These are phyloP conservation scores for Botrytis tulipae DNA, from an alignment of 2,329 filamentous ascomycete species.

Conservation along the genomic window DNA sequence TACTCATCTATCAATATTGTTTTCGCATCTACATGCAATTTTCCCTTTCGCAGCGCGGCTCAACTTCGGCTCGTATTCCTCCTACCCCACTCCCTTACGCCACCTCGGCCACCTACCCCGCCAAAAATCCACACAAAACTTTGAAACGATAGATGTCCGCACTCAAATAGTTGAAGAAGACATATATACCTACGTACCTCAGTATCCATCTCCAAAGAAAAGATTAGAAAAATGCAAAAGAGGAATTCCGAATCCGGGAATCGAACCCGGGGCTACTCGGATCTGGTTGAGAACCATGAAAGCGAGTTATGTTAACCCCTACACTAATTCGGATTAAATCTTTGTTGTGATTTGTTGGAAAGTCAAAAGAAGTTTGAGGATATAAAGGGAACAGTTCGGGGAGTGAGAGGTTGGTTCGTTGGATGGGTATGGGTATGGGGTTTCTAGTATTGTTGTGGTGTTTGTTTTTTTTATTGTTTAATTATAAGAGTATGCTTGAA, in stretches of 20 bases:
- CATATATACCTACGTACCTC: too few species aligned
- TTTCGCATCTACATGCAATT: background rate
- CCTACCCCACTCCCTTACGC: background rate
- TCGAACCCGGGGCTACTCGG: slow-evolving; percentile 16
- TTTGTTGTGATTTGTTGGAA: background rate
- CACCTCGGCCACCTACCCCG: too few species aligned
- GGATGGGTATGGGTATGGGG: too few species aligned
- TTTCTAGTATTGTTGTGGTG: too few species aligned
- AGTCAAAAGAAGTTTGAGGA: accelerated
- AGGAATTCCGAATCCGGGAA: slow-evolving; percentile 17
- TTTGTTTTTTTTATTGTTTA: too few species aligned
- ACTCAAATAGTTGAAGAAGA: background rate
- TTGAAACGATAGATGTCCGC: background rate
- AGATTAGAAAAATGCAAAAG: background rate
- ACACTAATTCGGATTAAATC: slow-evolving; percentile 15
- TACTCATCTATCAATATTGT: background rate
- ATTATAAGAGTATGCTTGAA: too few species aligned
- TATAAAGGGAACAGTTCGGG: accelerated
- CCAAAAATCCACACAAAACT: background rate
- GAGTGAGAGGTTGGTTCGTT: background rate
- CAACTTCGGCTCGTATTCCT: background rate
- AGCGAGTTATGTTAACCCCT: slow-evolving; percentile 20
- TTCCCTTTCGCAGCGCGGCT: background rate
- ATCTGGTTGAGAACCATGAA: background rate
- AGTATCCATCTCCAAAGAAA: background rate